These are phyloP conservation scores for Rusavskia elegans DNA, from an alignment of 495 filamentous ascomycete species.

Conservation along the genomic window DNA sequence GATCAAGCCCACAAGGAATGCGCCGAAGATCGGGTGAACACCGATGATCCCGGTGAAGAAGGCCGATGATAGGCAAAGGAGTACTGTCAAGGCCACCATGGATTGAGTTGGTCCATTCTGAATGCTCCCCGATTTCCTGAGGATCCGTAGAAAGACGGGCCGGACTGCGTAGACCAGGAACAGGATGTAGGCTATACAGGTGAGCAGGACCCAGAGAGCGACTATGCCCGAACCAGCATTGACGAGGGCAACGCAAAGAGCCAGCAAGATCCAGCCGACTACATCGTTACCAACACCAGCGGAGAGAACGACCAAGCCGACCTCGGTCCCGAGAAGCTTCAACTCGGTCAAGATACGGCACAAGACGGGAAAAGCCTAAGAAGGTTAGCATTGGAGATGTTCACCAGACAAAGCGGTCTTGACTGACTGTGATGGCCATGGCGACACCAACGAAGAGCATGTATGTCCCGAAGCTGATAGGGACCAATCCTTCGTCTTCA, in stretches of 20 bases:
- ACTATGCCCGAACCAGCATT: conserved; percentile 76
- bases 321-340: conserved; percentile 68
- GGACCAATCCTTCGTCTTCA: conserved; percentile 40
- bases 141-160: conserved; percentile 60
- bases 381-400: neutral
- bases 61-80: conserved; percentile 66
- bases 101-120: conserved; percentile 84
- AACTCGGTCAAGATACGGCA: conserved; percentile 90
- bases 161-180: conserved; percentile 63
- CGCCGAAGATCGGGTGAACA: conserved; percentile 80
- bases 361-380: conserved; percentile 75
- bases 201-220: conserved; percentile 74
- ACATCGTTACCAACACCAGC: conserved; percentile 96
- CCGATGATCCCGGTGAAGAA: conserved; percentile 96
- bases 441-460: conserved; percentile 91
- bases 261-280: conserved; percentile 84
- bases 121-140: conserved; percentile 58
- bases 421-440: conserved; percentile 67
- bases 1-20: conserved; percentile 76
- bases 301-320: conserved; percentile 81
- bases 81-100: conserved; percentile 66
- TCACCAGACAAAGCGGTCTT: neutral
- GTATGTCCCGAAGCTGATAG: conserved; percentile 65
- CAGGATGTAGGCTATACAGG: conserved; percentile 57
- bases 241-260: conserved; percentile 84